These are phyloP conservation scores for Lepidium africanum DNA, from an alignment of 345 rosid genomes.

Conservation along the genomic window DNA sequence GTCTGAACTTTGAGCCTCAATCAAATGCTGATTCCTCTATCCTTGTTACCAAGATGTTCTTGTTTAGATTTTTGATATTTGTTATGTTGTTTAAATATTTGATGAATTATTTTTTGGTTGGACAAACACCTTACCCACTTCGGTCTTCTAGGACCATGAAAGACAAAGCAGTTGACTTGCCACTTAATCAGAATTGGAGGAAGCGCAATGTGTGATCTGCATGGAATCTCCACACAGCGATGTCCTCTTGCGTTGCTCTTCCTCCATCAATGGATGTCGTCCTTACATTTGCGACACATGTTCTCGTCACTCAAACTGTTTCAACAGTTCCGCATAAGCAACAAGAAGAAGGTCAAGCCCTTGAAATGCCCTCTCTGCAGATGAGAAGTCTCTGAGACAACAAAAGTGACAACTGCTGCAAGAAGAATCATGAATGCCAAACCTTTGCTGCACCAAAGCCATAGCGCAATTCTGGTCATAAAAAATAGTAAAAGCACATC, in stretches of 20 bases:
- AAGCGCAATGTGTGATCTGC: constrained; percentile 71
- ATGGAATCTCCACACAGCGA: constrained; percentile 85
- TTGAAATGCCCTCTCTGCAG: constrained; percentile 77
- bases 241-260: constrained; percentile 78
- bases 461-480: too few relatives aligned
- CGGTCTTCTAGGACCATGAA: not conserved
- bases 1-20: too few relatives aligned
- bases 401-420: constrained; percentile 54
- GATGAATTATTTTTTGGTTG: not conserved
- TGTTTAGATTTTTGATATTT: too few relatives aligned
- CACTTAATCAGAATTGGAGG: constrained; percentile 40
- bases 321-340: constrained; percentile 64
- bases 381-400: constrained; percentile 74
- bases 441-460: not conserved
- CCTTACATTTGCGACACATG: constrained; percentile 94
- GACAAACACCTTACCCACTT: constrained; percentile 14
- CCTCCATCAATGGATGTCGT: constrained; percentile 74
- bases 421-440: constrained; percentile 54
- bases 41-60: too few relatives aligned
- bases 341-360: constrained; percentile 40
- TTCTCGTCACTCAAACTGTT: constrained; percentile 78
- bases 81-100: too few relatives aligned
- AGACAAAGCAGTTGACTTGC: not conserved
- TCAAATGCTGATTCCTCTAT: too few relatives aligned
- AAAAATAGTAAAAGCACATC: not conserved